These are phyloP conservation scores for Tilletiopsis washingtonensis DNA, from an alignment of 1,284 basidiomycete species.

Conservation along the genomic window DNA sequence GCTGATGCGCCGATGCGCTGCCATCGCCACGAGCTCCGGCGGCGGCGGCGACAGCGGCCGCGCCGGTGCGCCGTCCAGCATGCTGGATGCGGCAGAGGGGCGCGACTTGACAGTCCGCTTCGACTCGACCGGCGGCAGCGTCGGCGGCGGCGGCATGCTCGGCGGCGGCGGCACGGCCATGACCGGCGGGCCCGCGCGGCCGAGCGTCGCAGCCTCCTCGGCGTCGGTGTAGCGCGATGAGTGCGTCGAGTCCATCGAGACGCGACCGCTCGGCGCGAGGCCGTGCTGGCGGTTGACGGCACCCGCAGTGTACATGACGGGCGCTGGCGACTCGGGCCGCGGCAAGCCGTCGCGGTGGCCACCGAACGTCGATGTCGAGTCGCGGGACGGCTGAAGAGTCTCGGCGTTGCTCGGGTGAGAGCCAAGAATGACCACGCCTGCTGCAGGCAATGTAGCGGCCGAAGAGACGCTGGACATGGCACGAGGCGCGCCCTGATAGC, in stretches of 20 bases:
- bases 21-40: conserved; percentile 21
- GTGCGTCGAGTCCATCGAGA: conserved; percentile 21
- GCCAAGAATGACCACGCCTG: too few relatives aligned
- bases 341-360: conserved; percentile 10
- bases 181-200: conserved; percentile 31
- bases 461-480: too few relatives aligned
- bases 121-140: conserved; percentile 12
- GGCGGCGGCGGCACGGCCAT: conserved; percentile 36
- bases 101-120: background rate
- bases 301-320: conserved; percentile 21
- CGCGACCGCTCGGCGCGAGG: conserved; percentile 12
- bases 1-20: conserved; percentile 12
- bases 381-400: background rate
- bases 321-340: conserved; percentile 15
- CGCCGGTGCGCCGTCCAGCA: conserved; percentile 9
- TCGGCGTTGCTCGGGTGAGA: background rate
- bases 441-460: too few relatives aligned
- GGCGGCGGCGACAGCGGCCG: conserved; percentile 35
- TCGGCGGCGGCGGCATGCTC: conserved; percentile 29
- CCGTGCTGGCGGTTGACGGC: conserved; percentile 11
- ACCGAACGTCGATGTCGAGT: conserved; percentile 24
- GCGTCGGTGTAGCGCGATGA: conserved; percentile 15
- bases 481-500: conserved; percentile 9
- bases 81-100: conserved; percentile 1
- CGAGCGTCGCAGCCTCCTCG: conserved; percentile 20